phyloP scores from a whole-genome alignment of 495 filamentous ascomycete species.

The Annulohypoxylon stygium region DNA sequence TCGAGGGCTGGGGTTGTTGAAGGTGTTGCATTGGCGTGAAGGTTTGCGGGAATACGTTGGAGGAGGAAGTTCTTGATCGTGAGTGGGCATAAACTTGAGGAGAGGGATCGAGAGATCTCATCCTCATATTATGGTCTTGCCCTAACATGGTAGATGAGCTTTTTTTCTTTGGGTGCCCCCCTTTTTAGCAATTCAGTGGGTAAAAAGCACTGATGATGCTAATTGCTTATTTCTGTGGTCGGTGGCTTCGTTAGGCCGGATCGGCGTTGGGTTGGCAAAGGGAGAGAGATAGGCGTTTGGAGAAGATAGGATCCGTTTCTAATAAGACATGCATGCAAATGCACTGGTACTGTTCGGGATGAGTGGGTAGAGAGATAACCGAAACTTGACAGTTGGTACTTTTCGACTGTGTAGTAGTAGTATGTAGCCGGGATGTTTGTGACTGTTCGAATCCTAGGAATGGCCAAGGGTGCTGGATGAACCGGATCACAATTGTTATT shows the following conservation, averaged over 20 bases:
- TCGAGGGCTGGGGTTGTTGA: constrained; percentile 56
- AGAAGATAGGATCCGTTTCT: constrained; percentile 36
- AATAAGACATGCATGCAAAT: constrained; percentile 42
- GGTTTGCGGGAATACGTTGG: constrained; percentile 66
- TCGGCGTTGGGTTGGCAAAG: constrained; percentile 43
- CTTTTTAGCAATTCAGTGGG: constrained; percentile 27
- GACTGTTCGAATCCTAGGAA: neutral
- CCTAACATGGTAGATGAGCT: constrained; percentile 43
- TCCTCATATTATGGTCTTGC: constrained; percentile 48
- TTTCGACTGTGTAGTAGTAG: neutral
- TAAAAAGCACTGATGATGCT: constrained; percentile 38
- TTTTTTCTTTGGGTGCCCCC: constrained; percentile 24
- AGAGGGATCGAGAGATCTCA: constrained; percentile 55
- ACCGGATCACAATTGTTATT: constrained; percentile 27
- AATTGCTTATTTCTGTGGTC: constrained; percentile 41
- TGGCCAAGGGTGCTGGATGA: neutral
- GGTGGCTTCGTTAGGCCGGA: constrained; percentile 41
- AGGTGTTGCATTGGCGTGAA: constrained; percentile 49
- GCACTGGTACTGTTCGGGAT: constrained; percentile 25
- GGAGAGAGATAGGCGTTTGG: constrained; percentile 41
- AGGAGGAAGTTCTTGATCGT: constrained; percentile 71
- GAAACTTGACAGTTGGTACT: constrained; percentile 14
- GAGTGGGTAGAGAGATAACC: constrained; percentile 23
- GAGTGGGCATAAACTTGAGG: constrained; percentile 61
- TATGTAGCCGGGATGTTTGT: neutral